Base-by-base conservation (phyloP, 1,139 yeast genomes). In the Kodamaea ohmeri region DNA sequence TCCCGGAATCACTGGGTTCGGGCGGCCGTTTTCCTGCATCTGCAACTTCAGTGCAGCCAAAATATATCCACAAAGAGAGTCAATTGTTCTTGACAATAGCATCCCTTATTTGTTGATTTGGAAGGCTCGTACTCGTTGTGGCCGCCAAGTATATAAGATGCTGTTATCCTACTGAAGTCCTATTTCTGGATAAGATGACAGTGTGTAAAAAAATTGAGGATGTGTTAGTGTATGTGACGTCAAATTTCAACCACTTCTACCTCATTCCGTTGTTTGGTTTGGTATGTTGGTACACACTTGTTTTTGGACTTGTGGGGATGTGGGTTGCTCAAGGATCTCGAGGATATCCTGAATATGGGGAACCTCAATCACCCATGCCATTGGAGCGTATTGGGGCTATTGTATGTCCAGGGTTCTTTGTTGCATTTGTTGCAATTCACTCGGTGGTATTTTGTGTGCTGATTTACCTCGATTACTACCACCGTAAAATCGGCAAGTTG, bases 391-490 rank as follows among this genome's bases (percentile, higher is more conserved):
- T 59, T 21, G 64, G 64, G 1, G 56, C 53, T 25, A 58, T 59
- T 16, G 43, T 58, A 34, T 47, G 43, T 14, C 63, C 63, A 2
- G 60, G 46, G 2, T 58, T 59, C 45, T 59, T 57, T 42, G 31
- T 56, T 15, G 38, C 53, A 2, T 59, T 59, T 39, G 42, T 54
- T 6, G 49, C 52, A 6, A 53, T 59, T 25, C 63, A 60, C 39
- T 49, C 60, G 2, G 41, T 58, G 12, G 53, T 55, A 4, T 60
- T 58, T 40, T 55, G 61, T 30, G 30, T 49, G 18, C 56, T 60
- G 30, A 57, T 58, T 49, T 60, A 56, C 41, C 50, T 60, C 38
- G 64, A 59, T 37, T 59, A 50, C 46, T 59, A 58, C 51, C 65
- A 59, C 41, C 51, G 65, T 25, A 56, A 56, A 43, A 59, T 59